Conservation (phyloP, 306 rosid species). For the Citrullus colocynthis region DNA sequence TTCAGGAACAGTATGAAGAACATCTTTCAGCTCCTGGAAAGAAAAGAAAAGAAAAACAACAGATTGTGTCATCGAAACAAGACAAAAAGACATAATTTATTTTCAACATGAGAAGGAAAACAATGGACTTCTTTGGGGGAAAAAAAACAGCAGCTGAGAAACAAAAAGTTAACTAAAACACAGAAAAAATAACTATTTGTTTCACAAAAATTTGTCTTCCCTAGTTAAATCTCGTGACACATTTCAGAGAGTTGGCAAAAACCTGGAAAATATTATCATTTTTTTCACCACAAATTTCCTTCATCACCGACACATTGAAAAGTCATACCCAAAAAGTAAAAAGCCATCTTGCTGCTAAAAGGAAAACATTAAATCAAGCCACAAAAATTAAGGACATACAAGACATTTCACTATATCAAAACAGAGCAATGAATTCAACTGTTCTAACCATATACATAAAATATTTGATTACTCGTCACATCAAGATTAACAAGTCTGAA, state of each 20-base stretch:
- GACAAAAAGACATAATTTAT: neutral
- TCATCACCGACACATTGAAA: neutral
- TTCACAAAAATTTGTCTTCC: neutral
- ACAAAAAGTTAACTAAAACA: neutral
- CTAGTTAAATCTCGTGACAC: neutral
- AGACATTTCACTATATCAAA: neutral
- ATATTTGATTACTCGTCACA: neutral
- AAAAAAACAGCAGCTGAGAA: neutral
- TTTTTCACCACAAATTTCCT: neutral
- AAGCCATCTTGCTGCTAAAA: neutral
- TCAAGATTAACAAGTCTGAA: neutral
- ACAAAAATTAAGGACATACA: neutral
- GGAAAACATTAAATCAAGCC: neutral
- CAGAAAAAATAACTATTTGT: neutral
- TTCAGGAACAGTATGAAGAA: constrained; percentile 68
- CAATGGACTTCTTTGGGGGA: neutral
- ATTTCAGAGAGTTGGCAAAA: neutral
- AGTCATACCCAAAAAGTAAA: neutral
- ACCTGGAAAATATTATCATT: neutral
- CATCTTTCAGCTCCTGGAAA: constrained; percentile 68
- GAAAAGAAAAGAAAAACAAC: neutral
- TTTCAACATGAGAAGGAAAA: neutral
- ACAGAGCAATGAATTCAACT: neutral
- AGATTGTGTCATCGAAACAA: neutral
- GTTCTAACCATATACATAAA: neutral